phyloP scores from a whole-genome alignment of 352 stramenopile species.

The Globisporangium echinulatum region DNA sequence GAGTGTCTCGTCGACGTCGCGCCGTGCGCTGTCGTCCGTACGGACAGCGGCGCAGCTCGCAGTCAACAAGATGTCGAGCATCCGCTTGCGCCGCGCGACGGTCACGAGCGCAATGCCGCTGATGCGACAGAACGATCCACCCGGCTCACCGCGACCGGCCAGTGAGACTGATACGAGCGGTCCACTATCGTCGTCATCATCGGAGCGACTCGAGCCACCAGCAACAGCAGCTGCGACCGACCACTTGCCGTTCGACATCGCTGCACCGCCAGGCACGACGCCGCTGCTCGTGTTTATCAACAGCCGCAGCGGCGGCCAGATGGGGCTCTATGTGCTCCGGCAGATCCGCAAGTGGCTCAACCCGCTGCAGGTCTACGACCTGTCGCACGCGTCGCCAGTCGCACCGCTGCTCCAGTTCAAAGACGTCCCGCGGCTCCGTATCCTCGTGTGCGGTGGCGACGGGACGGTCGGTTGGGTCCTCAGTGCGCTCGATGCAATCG shows the following conservation, averaged over 20 bases:
- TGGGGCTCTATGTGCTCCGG: constrained; percentile 90
- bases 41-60: constrained; percentile 55
- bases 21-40: constrained; percentile 64
- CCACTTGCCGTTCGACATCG: constrained; percentile 51
- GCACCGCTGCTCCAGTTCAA: constrained; percentile 88
- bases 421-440: constrained; percentile 79
- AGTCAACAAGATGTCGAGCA: constrained; percentile 68
- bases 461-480: constrained; percentile 92
- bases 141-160: constrained; percentile 5
- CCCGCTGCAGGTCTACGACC: constrained; percentile 94
- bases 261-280: constrained; percentile 37
- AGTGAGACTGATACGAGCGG: constrained; percentile 6
- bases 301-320: constrained; percentile 89
- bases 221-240: background rate
- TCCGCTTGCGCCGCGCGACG: constrained; percentile 44
- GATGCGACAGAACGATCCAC: background rate
- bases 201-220: background rate
- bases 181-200: constrained; percentile 7
- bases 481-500: constrained; percentile 63
- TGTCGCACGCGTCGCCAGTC: constrained; percentile 90
- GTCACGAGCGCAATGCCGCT: constrained; percentile 10
- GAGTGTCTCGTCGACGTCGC: constrained; percentile 41
- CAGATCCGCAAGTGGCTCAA: constrained; percentile 92
- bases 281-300: constrained; percentile 94
- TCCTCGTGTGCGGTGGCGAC: constrained; percentile 94